Evolutionary conservation across 2,329 filamentous ascomycete genomes (phyloP), one percentile per base, ranked within the genome.

Genomic region (Lachnellula suecica): DNA sequence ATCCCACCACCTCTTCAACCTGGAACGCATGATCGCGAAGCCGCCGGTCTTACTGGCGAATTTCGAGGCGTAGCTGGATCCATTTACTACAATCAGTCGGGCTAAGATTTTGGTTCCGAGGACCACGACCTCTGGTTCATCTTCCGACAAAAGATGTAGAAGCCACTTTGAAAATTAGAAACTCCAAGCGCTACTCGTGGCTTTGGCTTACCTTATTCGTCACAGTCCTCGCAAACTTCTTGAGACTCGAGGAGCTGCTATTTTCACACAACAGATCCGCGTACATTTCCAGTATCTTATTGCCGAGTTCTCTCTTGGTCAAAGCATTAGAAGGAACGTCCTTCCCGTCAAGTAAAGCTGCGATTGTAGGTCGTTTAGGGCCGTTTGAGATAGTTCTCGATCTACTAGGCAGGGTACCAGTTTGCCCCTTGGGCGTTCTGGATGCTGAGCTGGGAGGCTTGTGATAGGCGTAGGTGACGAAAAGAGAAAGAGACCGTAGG

Each of bases 401-500:
- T 25, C 71, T 57, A 8, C 57, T 57, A 34, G 62, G 63, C n/a
- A 73, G 72, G 1, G 76, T 78, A 23, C 66, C 71, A 1, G 74
- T 71, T 38, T 74, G 65, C 13, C 70, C 72, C 56, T 74, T 79
- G 0, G 81, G 78, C 2, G 79, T 82, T 43, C 82, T 75, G 9
- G 79, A 70, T 20, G 74, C 61, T 2, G 79, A 79, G 11, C 67
- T 69, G 0, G 74, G 61, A 0, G 79, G 73, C 1, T 77, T 73
- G 66, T 97, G 91, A 57, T 97, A 83, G 5, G 91, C 87, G 68
- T 94, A 99, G 0, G 93, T 97, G 58, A 99, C 88, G 66, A 96
- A 97, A 20, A 97, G 79, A 2, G 94, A 90, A 40, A 99, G 74
- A 2, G 91, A 90, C 31, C 93, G 84, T 66, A 96, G 85, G 23